Base-by-base conservation (phyloP, 306 rosid genomes). In the Cicer judaicum region DNA sequence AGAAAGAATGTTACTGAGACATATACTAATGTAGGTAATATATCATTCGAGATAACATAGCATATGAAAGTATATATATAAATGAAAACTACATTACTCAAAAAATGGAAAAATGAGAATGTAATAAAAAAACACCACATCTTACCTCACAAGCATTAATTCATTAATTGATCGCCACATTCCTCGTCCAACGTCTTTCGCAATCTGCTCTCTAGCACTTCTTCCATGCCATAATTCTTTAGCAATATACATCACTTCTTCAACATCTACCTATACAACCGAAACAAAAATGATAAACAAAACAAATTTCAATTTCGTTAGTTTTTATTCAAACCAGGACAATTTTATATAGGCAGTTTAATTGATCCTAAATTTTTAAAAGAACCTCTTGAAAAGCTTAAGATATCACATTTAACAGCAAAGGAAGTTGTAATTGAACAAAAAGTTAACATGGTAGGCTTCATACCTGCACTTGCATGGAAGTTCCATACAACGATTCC, bases 171-270 rank as follows among this genome's bases (percentile, higher is more conserved):
- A 85, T 73, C 98, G 90, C 98, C 97, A 93, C 94, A 93, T 89
- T 78, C 94, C 94, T 56, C 97, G 94, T 53, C 98, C 98, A 55
- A 89, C 90, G 75, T 91, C 91, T 88, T 80, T 91, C 15, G 77
- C 85, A 61, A 49, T 71, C 68, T 81, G 86, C 52, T 91, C 97
- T 82, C 90, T 93, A 2, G 92, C 97, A 79, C 97, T 91, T 83
- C 96, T 86, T 83, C 98, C 97, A 29, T 87, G 91, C 98, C 98
- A 93, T 77, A 93, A 83, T 81, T 93, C 98, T 88, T 93, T 93
- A 57, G 79, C 88, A 70, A 93, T 71, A 78, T 89, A 91, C 96
- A 85, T 89, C 83, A 93, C 98, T 83, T 93, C 98, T 79, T 91
- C 97, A 64, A 85, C 91, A 81, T 93, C 98, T 44, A 91, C 97